Conservation (phyloP, 2,329 filamentous ascomycete genomes). For the Fusarium euwallaceae region DNA sequence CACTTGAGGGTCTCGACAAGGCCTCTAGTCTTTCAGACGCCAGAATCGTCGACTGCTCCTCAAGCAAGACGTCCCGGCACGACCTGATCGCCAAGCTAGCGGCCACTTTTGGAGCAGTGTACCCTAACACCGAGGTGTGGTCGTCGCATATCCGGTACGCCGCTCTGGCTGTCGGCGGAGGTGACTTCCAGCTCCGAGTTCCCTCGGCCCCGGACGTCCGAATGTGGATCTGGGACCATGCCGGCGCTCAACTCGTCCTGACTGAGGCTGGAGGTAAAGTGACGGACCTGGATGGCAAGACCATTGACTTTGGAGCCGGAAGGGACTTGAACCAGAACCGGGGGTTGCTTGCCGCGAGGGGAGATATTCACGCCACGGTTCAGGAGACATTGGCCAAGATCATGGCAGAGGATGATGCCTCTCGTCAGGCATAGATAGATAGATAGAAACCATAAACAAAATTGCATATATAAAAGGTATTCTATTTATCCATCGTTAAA, state of each 20-base stretch:
- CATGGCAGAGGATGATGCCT: constrained; percentile 28
- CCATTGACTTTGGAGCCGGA: constrained; percentile 54
- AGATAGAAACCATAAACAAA: neutral
- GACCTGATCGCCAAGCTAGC: constrained; percentile 50
- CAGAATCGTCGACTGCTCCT: constrained; percentile 53
- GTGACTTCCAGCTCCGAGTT: constrained; percentile 52
- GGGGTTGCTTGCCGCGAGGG: constrained; percentile 60
- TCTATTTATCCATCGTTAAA: neutral
- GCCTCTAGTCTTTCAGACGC: constrained; percentile 37
- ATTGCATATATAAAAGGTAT: neutral
- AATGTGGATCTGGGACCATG: constrained; percentile 65
- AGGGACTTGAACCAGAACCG: constrained; percentile 51
- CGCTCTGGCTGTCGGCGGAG: constrained; percentile 54
- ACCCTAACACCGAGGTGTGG: constrained; percentile 56
- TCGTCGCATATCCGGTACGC: constrained; percentile 57
- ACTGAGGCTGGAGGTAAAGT: constrained; percentile 67
- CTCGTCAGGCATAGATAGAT: constrained; percentile 2
- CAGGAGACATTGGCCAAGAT: constrained; percentile 49
- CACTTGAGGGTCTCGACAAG: constrained; percentile 38
- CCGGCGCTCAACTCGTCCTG: constrained; percentile 69
- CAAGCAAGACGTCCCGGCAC: constrained; percentile 49
- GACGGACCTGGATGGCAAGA: constrained; percentile 60
- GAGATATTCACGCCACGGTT: constrained; percentile 56
- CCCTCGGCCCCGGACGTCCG: constrained; percentile 35
- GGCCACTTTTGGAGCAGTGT: constrained; percentile 47